Conservation (phyloP, 495 filamentous ascomycete genomes). For the Chaetomidium leptoderma region DNA sequence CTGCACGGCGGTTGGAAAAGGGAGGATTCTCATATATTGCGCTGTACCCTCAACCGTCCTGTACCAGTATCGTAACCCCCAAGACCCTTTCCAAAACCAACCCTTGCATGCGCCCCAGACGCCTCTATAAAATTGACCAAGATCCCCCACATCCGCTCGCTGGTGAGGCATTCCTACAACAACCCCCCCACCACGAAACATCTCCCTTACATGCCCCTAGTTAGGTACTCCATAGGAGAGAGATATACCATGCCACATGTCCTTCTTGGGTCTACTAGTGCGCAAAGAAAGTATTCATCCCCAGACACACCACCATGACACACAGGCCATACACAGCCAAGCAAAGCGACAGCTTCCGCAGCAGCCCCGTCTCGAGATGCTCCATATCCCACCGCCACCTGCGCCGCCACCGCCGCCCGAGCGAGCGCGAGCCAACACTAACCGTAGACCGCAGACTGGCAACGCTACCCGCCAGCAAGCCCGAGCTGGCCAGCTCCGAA, state of each 20-base stretch:
- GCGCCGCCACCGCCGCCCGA: slow-evolving; percentile 26
- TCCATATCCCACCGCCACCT: slow-evolving; percentile 49
- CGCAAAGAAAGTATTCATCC: slow-evolving; percentile 58
- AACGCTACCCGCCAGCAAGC: slow-evolving; percentile 43
- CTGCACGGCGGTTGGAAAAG: slow-evolving; percentile 2
- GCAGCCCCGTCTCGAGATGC: slow-evolving; percentile 48
- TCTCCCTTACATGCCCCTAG: neutral
- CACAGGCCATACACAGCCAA: slow-evolving; percentile 77
- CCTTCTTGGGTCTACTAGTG: no score
- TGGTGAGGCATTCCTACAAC: neutral
- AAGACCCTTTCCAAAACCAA: neutral
- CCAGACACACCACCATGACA: slow-evolving; percentile 86
- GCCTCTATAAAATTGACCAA: neutral
- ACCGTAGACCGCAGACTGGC: slow-evolving; percentile 43
- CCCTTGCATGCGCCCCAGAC: slow-evolving; percentile 5
- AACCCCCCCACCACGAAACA: neutral
- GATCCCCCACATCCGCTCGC: neutral
- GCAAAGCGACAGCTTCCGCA: slow-evolving; percentile 68
- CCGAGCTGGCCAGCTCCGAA: slow-evolving; percentile 31
- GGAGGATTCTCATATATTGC: slow-evolving; percentile 7
- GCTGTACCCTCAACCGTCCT: neutral
- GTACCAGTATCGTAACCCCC: neutral
- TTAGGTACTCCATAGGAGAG: no score
- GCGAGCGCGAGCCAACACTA: slow-evolving; percentile 25
- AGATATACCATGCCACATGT: no score